Evolutionary conservation across 2,329 filamentous ascomycete genomes (phyloP), one percentile per base, ranked within the genome.

Genomic region (Xylaria sp.): DNA sequence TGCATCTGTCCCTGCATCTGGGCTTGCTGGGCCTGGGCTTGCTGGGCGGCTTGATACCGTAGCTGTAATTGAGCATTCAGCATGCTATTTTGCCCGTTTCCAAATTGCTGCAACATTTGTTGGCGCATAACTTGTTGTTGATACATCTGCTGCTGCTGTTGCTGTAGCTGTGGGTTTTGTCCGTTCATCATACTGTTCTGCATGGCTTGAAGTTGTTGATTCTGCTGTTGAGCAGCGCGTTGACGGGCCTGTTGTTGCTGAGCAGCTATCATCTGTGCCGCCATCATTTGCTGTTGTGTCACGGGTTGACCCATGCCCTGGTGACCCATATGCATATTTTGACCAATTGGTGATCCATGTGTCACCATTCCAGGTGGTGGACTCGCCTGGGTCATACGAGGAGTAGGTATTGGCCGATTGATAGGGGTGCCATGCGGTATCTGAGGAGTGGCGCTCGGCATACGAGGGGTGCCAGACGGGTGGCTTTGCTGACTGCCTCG

Each of bases 401-500:
- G 89, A 11, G 88, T 90, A 15, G 85, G 82, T 11, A 82, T 79
- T 74, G 75, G 85, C 78, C 75, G 83, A 79, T 67, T 87, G 80
- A 89, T 85, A 0, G 89, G 89, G 0, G 89, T 91, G 33, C 84
- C 85, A 66, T 89, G 87, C 13, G 81, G 74, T 77, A 90, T 86
- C 68, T 87, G 88, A 1, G 89, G 89, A 1, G 89, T 91, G 15
- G 86, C 83, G 70, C 84, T 85, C 6, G 85, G 86, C 80, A 90
- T 87, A 13, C 88, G 84, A 31, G 89, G 89, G 10, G 89, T 91
- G n/a, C 85, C 86, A 2, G 87, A 84, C 2, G 84, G 83, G 77
- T 91, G 89, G 72, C 89, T 91, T 75, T 91, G 89, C 74, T 91
- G 89, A 74, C 89, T 91, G 66, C 87, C 87, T 69, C 88, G 85